These are phyloP conservation scores for Hypoxylon sp. DNA, from an alignment of 2,329 filamentous ascomycete species.

Conservation along the genomic window DNA sequence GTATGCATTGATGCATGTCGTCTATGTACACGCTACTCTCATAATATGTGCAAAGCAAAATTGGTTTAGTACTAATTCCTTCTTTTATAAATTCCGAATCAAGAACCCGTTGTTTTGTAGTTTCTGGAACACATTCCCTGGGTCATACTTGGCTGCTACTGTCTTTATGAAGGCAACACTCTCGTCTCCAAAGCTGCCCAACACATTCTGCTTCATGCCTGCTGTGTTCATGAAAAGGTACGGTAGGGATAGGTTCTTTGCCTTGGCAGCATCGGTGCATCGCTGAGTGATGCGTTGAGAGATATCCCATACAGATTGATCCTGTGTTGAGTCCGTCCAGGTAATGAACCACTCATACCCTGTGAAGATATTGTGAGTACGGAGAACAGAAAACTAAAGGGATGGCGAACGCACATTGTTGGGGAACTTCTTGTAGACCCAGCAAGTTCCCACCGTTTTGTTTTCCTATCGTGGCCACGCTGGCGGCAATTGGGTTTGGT, in stretches of 20 bases:
- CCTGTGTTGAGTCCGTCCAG: constrained; percentile 39
- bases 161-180: constrained; percentile 41
- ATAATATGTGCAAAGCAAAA: constrained; percentile 18
- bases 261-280: constrained; percentile 33
- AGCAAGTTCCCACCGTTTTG: constrained; percentile 45
- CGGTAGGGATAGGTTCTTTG: constrained; percentile 32
- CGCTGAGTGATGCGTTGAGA: constrained; percentile 36
- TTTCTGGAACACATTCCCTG: constrained; percentile 42
- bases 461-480: constrained; percentile 40
- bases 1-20: not conserved
- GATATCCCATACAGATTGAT: constrained; percentile 37
- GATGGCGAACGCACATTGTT: constrained; percentile 40
- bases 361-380: constrained; percentile 19
- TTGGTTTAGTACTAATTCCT: not conserved
- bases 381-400: not conserved
- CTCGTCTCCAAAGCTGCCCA: constrained; percentile 40
- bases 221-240: constrained; percentile 47
- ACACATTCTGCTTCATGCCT: constrained; percentile 38
- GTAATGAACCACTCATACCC: constrained; percentile 48
- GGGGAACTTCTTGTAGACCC: constrained; percentile 37
- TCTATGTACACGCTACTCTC: constrained; percentile 17
- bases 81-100: constrained; percentile 37
- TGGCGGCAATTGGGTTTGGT: constrained; percentile 43
- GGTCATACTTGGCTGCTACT: constrained; percentile 45
- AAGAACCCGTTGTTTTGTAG: constrained; percentile 45